Base-by-base conservation (phyloP, 2,329 filamentous ascomycete genomes). In the Colletotrichum echinochloae region DNA sequence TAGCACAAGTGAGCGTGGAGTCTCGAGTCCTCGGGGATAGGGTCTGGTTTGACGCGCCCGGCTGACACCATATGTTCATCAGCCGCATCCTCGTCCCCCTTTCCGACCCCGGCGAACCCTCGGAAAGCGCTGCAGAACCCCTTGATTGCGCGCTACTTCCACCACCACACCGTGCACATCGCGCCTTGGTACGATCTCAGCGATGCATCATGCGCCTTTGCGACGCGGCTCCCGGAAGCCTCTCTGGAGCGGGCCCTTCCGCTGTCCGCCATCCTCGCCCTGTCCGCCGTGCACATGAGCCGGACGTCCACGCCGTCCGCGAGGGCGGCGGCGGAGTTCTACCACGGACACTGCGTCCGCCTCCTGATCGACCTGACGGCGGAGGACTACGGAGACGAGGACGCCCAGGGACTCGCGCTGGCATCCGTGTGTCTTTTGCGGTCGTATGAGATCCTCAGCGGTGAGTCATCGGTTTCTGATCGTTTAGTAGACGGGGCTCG, bases 131-230 rank as follows among this genome's bases (percentile, higher is more conserved):
- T 83, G 0, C 59, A 77, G 41, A 72, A 78, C 3, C 76, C 74
- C n/a, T 75, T 76, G 3, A 75, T 82, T 14, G 77, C 81, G 2
- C 74, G 70, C 8, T 75, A 82, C 18, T 84, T 84, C 54, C 76
- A 79, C 51, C 78, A 80, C 64, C 85, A 86, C 72, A 79, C 81
- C 11, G 68, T 72, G 1, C 65, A 75, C 46, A 74, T 85, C 23
- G 83, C 84, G 1, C 74, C 76, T 2, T 86, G 84, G 84, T 86
- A 85, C 72, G 83, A 86, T 60, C 78, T 86, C 9, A 83, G 82
- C 55, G 84, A 86, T 65, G 66, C 75, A 0, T 61, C 73, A 2
- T 76, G 74, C 0, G 73, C 76, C 5, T 86, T 86, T 41, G 76
- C 74, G 7, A 78, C 74, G 4, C 49, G 74, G 0, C 79, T 86